Percentiles rank a stretch among this genome's conserved stretches.
Evolutionary conservation across 2,329 filamentous ascomycete genomes (phyloP).

Genomic region (Aspergillus novoparasiticus): DNA sequence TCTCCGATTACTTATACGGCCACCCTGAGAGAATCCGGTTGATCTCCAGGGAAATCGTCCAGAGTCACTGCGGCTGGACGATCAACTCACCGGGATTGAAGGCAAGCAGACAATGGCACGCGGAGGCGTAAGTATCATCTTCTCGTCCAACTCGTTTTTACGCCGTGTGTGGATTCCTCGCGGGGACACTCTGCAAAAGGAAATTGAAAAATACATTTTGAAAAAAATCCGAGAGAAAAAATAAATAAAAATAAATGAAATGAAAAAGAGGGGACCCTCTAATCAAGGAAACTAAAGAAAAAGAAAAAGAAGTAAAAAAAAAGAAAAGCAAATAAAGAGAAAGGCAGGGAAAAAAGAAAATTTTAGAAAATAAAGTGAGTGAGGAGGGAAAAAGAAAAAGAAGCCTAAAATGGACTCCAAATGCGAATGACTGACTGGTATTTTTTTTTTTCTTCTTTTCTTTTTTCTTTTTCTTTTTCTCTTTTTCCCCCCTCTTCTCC

Average conservation of each 20-base stretch:
- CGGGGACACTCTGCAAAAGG: not conserved
- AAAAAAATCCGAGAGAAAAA: not conserved
- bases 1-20: slow-evolving; percentile 9
- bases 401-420: slow-evolving; percentile 2
- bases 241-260: not conserved
- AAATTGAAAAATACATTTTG: not conserved
- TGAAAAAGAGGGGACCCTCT: not conserved
- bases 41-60: not conserved
- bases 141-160: slow-evolving; percentile 3
- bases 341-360: not conserved
- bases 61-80: slow-evolving; percentile 3
- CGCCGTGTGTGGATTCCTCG: not conserved
- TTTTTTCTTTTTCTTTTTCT: not conserved
- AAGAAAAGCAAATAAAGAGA: not conserved
- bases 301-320: not conserved
- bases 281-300: not conserved
- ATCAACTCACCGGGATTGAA: not conserved
- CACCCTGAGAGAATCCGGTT: not conserved
- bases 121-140: slow-evolving; percentile 5
- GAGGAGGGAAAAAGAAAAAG: slow-evolving; percentile 1
- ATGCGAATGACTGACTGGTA: not conserved
- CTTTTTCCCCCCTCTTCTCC: not conserved
- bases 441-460: not conserved
- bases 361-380: not conserved
- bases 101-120: slow-evolving; percentile 4